Evolutionary conservation across 805 yeast species (phyloP).

Genomic region (Yarrowia sp.): DNA sequence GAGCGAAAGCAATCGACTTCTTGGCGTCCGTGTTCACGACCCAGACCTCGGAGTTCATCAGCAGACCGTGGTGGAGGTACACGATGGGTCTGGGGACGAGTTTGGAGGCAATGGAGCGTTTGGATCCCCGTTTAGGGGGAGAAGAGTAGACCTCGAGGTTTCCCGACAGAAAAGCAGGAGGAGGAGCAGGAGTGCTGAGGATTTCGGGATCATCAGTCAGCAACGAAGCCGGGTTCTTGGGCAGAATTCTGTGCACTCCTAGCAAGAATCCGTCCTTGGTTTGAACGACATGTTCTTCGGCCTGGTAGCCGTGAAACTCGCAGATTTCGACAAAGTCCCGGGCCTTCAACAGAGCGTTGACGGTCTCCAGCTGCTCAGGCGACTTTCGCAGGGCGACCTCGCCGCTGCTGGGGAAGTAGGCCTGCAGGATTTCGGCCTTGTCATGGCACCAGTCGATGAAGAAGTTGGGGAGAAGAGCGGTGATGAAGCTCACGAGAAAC

Average conservation of each 20-base stretch:
- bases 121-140: conserved; percentile 34
- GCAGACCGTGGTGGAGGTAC: conserved; percentile 88
- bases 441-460: conserved; percentile 45
- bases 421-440: conserved; percentile 39
- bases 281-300: conserved; percentile 77
- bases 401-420: conserved; percentile 22
- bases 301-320: conserved; percentile 66
- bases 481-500: conserved; percentile 46
- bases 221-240: not conserved
- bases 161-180: not conserved
- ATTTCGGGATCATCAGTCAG: not conserved
- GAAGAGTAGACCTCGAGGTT: conserved; percentile 23
- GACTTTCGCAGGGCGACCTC: conserved; percentile 31
- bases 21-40: conserved; percentile 57
- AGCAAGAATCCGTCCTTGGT: conserved; percentile 81
- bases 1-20: conserved; percentile 72
- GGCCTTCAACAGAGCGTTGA: conserved; percentile 32
- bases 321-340: conserved; percentile 67
- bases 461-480: conserved; percentile 46
- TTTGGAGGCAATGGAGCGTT: conserved; percentile 15
- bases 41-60: conserved; percentile 91
- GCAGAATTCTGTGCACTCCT: conserved; percentile 69
- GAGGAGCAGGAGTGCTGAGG: conserved; percentile 3
- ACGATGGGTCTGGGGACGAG: conserved; percentile 55
- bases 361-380: conserved; percentile 28